These are phyloP conservation scores for Primulina tabacum DNA, from an alignment of 257 asterid genomes.

Conservation along the genomic window DNA sequence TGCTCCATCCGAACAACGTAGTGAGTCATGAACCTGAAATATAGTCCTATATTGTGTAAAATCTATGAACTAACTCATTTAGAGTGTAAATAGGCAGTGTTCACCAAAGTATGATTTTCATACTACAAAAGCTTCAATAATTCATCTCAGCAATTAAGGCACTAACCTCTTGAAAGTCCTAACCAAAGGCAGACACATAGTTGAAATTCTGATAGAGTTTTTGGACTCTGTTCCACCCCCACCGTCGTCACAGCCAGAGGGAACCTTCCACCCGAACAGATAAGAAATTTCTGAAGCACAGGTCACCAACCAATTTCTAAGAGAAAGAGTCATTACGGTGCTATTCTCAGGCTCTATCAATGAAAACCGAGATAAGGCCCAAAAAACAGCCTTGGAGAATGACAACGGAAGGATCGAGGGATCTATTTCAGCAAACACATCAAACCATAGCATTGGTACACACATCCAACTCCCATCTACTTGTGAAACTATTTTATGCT, in stretches of 20 bases:
- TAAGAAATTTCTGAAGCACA: constrained; percentile 71
- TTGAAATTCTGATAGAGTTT: constrained; percentile 71
- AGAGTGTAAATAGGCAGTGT: constrained; percentile 1
- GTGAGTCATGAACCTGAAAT: constrained; percentile 75
- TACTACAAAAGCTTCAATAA: constrained; percentile 22
- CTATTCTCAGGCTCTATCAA: constrained; percentile 60
- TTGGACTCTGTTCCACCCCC: constrained; percentile 69
- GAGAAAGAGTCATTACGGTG: constrained; percentile 47
- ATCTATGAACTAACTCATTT: constrained; percentile 7
- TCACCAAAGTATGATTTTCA: constrained; percentile 7
- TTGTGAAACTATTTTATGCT: constrained; percentile 59
- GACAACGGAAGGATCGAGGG: constrained; percentile 69
- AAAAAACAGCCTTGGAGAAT: constrained; percentile 81
- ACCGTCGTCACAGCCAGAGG: constrained; percentile 90
- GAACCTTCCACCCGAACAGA: constrained; percentile 85
- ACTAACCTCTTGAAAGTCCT: constrained; percentile 86
- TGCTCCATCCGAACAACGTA: constrained; percentile 72
- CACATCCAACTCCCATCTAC: constrained; percentile 88
- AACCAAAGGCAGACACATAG: constrained; percentile 72
- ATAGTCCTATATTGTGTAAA: constrained; percentile 17
- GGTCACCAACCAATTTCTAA: constrained; percentile 61
- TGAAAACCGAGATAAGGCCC: constrained; percentile 85
- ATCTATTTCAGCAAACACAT: constrained; percentile 81
- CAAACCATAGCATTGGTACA: constrained; percentile 96
- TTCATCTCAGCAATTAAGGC: constrained; percentile 22